These are phyloP conservation scores for Ephemerocybe angulata DNA, from an alignment of 768 basidiomycete genomes.

Conservation along the genomic window DNA sequence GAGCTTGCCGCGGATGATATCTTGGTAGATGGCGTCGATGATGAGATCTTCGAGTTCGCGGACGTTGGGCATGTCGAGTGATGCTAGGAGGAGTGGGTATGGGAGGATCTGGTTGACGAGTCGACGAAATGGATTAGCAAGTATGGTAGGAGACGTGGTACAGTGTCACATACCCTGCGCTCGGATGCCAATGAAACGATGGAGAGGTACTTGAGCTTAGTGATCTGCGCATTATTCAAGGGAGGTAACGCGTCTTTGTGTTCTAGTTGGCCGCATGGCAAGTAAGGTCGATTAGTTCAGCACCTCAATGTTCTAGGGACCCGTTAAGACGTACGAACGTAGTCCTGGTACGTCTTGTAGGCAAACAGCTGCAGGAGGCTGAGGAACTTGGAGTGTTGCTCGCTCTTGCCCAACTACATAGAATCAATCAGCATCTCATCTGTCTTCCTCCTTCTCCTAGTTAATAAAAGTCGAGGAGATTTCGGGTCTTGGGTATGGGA, in stretches of 20 bases:
- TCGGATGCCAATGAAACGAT: slow-evolving; percentile 80
- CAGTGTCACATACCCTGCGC: slow-evolving; percentile 58
- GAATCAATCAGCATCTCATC: not conserved
- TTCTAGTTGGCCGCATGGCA: slow-evolving; percentile 38
- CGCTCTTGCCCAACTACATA: slow-evolving; percentile 59
- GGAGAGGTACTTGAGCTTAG: slow-evolving; percentile 90
- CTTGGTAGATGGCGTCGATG: slow-evolving; percentile 94
- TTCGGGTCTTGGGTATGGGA: slow-evolving; percentile 1
- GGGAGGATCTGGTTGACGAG: slow-evolving; percentile 62
- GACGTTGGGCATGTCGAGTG: slow-evolving; percentile 72
- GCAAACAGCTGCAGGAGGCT: slow-evolving; percentile 82
- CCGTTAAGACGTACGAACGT: slow-evolving; percentile 67
- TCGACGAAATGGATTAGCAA: not conserved
- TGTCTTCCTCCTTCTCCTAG: not conserved
- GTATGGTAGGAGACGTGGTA: not conserved
- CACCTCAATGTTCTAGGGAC: no score
- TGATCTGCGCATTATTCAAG: slow-evolving; percentile 67
- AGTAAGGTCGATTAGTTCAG: not conserved
- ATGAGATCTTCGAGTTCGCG: slow-evolving; percentile 94
- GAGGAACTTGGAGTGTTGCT: slow-evolving; percentile 59
- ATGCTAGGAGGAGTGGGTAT: slow-evolving; percentile 66
- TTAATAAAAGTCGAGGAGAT: not conserved
- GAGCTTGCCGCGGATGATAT: slow-evolving; percentile 84
- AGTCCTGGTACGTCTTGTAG: slow-evolving; percentile 83
- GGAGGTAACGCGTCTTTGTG: slow-evolving; percentile 64